A percentile compares a stretch with the other conserved stretches of the same genome.
These are phyloP conservation scores for Paramecium octaurelia DNA, from an alignment of 73 alveolate genomes.

Conservation along the genomic window DNA sequence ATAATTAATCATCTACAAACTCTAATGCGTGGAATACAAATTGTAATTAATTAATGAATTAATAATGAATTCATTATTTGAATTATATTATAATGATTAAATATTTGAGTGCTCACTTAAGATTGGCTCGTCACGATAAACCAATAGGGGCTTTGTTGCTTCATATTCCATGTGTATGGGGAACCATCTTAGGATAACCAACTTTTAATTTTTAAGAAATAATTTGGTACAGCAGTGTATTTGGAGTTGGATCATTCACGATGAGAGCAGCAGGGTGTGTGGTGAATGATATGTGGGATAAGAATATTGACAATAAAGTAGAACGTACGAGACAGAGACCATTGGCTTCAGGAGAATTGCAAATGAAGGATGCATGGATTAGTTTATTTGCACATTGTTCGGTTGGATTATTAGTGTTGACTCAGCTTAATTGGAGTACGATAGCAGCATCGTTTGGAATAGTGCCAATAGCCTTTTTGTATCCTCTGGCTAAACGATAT, in stretches of 20 bases:
- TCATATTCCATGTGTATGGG: constrained; percentile 83
- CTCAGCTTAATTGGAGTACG: constrained; percentile 48
- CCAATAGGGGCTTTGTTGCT: constrained; percentile 83
- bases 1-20: not conserved
- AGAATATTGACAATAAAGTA: constrained; percentile 81
- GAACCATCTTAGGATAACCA: constrained; percentile 72
- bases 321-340: constrained; percentile 86
- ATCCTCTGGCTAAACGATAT: constrained; percentile 84
- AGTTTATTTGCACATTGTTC: constrained; percentile 55
- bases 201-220: constrained; percentile 61
- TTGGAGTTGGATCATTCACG: constrained; percentile 80
- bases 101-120: constrained; percentile 57
- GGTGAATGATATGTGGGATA: constrained; percentile 84
- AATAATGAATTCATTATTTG: not conserved
- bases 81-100: not conserved
- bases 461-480: constrained; percentile 78
- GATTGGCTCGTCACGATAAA: constrained; percentile 75
- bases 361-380: constrained; percentile 63
- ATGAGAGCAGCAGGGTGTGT: constrained; percentile 94
- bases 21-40: not conserved
- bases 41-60: not conserved
- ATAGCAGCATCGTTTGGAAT: constrained; percentile 63
- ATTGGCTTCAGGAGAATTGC: constrained; percentile 83
- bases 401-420: constrained; percentile 36
- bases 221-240: constrained; percentile 50